Percentiles rank a stretch among this genome's conserved stretches.
phyloP scores from a whole-genome alignment of 2,329 filamentous ascomycete species.

The Alternaria alternata region DNA sequence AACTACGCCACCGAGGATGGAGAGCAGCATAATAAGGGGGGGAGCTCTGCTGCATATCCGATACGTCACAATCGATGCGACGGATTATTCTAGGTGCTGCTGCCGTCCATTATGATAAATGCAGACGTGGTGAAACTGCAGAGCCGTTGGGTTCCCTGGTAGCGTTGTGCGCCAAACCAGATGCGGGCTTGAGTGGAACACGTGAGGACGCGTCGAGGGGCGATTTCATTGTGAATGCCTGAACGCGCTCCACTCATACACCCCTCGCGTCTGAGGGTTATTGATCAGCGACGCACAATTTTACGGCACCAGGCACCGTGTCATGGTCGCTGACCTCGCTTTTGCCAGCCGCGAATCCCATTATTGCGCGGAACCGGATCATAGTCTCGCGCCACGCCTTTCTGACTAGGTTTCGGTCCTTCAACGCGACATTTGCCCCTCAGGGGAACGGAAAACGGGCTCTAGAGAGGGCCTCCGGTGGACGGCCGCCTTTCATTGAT shows the following conservation, averaged over 20 bases:
- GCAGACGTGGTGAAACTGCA: constrained; percentile 9
- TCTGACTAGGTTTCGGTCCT: constrained; percentile 24
- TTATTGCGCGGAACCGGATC: constrained; percentile 29
- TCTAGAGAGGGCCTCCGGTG: constrained; percentile 21
- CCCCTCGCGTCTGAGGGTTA: constrained; percentile 10
- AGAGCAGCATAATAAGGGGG: not conserved
- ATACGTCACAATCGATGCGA: constrained; percentile 3
- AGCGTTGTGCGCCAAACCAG: constrained; percentile 4
- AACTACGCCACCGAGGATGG: not conserved
- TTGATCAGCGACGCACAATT: constrained; percentile 26
- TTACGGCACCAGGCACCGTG: constrained; percentile 20
- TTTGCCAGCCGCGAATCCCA: constrained; percentile 16
- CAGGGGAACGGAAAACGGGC: constrained; percentile 40
- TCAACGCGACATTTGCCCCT: constrained; percentile 28
- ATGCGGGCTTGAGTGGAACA: constrained; percentile 11
- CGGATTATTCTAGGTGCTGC: not conserved
- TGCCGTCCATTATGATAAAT: not conserved
- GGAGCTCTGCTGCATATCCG: not conserved
- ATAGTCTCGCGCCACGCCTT: constrained; percentile 15
- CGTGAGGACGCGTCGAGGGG: constrained; percentile 21
- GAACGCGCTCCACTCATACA: constrained; percentile 10
- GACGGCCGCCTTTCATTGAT: constrained; percentile 32
- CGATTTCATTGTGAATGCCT: constrained; percentile 11
- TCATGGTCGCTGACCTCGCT: constrained; percentile 12
- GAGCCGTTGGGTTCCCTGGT: constrained; percentile 14